Base-by-base conservation (phyloP, 192 early-diverging fungal species). In the Chytriomyces confervae region DNA sequence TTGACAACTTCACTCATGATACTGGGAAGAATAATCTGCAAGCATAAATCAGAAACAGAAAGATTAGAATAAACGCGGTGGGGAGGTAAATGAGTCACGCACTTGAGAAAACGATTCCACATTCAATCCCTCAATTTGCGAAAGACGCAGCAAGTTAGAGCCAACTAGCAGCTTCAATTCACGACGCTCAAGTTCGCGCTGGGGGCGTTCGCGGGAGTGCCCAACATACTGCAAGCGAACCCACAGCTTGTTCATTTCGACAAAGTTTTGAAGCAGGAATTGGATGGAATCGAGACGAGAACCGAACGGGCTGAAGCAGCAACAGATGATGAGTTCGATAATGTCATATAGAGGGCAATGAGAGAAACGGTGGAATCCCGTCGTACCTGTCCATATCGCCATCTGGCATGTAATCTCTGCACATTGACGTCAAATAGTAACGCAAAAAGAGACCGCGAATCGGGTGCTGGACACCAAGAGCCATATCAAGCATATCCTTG, bases 181-280 rank as follows among this genome's bases (percentile, higher is more conserved):
- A 75, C 93, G 92, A 29, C 98, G 91, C 91, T 99, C 98, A 68
- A 92, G 89, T 81, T 99, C 98, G 44, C 98, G 87, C 82, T 94
- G 94, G 81, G 97, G 96, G 23, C 95, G 91, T 81, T 99, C 98
- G 8, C 94, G 86, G 51, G 92, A 94, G 79, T 94, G 91, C 20
- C 98, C 98, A 81, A 97, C 95, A 83, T 96, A 94, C 84, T 99
- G 98, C 77, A 99, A 82, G 0, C 98, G 94, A 10, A 99, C 98
- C 98, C 98, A 99, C 18, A 99, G 89, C 86, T 99, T 99, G 86
- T 99, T 99, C 96, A 97, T 99, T 86, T 99, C 98, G 48, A 96
- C 94, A 86, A 98, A 98, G 79, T 99, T 98, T 60, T 93, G 96
- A 49, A 99, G 83, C 72, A 95, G 97, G 78, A 99, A 99, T 51